Evolutionary conservation across 305 asterid species (phyloP).

Genomic region (Fraxinus ornus): DNA sequence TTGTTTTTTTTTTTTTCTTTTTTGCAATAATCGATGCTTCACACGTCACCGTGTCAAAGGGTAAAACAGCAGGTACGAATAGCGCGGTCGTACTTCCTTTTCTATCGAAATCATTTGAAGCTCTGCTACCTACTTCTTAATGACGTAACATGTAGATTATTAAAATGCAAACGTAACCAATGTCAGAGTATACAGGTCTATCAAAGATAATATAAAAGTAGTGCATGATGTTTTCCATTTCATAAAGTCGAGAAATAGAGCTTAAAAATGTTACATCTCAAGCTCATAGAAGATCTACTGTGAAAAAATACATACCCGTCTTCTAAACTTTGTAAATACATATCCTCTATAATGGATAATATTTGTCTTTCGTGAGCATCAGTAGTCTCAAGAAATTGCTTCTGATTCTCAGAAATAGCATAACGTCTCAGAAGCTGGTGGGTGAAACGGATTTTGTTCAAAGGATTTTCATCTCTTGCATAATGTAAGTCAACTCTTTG

Average conservation of each 20-base stretch:
- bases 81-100: too few relatives aligned
- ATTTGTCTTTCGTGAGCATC: too few relatives aligned
- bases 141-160: background rate
- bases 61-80: too few relatives aligned
- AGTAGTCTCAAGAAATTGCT: constrained; percentile 55
- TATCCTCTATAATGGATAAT: constrained; percentile 42
- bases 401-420: constrained; percentile 47
- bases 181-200: background rate
- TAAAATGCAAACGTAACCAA: background rate
- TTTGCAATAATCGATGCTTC: too few relatives aligned
- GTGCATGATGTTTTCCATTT: background rate
- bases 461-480: constrained; percentile 60
- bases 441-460: constrained; percentile 59
- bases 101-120: background rate
- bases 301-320: constrained; percentile 42
- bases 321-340: constrained; percentile 32
- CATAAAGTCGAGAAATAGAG: background rate
- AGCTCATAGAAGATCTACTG: background rate
- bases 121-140: background rate
- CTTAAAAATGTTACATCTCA: background rate
- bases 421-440: constrained; percentile 52
- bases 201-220: background rate
- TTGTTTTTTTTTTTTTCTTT: too few relatives aligned
- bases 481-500: constrained; percentile 55
- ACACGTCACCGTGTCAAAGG: too few relatives aligned